Evolutionary conservation across 2,329 filamentous ascomycete genomes (phyloP).

Genomic region (Beauveria sp.): DNA sequence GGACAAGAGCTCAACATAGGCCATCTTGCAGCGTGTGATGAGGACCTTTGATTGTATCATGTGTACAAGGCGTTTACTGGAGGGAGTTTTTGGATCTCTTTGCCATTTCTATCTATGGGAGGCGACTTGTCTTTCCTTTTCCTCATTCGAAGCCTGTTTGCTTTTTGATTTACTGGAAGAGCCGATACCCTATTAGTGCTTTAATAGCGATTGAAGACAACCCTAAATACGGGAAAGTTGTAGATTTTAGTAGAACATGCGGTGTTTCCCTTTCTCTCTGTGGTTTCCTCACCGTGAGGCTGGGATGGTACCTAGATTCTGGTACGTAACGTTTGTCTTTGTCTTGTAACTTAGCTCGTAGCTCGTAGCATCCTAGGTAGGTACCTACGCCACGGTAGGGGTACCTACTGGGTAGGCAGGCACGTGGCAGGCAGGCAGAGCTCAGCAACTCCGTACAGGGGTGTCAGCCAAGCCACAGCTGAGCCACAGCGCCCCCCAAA

Average conservation of each 20-base stretch:
- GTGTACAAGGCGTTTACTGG: background rate
- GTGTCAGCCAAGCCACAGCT: slow-evolving; percentile 3
- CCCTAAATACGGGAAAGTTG: background rate
- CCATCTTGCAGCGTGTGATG: background rate
- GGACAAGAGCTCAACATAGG: background rate
- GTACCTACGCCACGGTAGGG: no score
- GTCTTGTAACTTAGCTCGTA: no score
- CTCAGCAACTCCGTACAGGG: background rate
- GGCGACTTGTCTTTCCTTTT: background rate
- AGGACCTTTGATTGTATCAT: background rate
- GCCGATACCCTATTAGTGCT: slow-evolving; percentile 5
- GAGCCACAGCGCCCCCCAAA: background rate
- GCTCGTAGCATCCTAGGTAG: no score
- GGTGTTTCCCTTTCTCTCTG: no score
- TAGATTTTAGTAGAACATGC: background rate
- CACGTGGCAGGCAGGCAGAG: background rate
- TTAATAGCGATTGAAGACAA: slow-evolving; percentile 7
- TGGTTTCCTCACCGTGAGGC: no score
- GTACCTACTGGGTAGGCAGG: no score
- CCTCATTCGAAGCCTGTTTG: slow-evolving; percentile 1
- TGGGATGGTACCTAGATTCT: no score
- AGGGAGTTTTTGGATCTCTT: slow-evolving; percentile 4
- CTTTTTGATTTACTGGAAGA: background rate
- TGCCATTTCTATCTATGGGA: background rate
- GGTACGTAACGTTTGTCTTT: no score